phyloP scores from a whole-genome alignment of 108 stramenopile genomes.

The Cafeteria roenbergensis region DNA sequence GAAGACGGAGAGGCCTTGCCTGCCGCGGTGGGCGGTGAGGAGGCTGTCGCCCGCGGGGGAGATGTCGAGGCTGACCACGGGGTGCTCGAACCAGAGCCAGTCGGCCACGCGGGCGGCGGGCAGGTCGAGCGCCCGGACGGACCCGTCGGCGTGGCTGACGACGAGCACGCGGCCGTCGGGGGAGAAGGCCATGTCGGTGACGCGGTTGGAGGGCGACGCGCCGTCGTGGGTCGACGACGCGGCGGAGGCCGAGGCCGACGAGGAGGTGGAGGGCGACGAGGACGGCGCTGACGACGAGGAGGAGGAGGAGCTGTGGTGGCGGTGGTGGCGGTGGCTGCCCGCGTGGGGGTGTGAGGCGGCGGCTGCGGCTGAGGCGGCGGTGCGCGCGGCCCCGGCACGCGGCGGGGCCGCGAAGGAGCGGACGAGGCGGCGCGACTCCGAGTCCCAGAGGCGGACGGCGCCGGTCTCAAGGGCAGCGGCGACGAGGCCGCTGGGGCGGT shows the following conservation, averaged over 20 bases:
- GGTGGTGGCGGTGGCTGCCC: no score
- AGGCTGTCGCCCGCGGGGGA: constrained; percentile 91
- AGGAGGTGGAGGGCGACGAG: constrained; percentile 4
- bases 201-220: constrained; percentile 59
- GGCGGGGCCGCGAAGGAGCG: constrained; percentile 31
- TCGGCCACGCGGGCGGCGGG: constrained; percentile 80
- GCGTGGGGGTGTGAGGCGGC: no score
- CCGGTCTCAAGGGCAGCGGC: constrained; percentile 29
- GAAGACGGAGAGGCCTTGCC: constrained; percentile 73
- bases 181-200: constrained; percentile 70
- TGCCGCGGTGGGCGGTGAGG: constrained; percentile 67
- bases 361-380: no score
- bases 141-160: constrained; percentile 62
- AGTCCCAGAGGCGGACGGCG: constrained; percentile 27
- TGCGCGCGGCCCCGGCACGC: no score
- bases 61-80: constrained; percentile 60
- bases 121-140: constrained; percentile 81
- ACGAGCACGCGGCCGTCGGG: constrained; percentile 73
- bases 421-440: constrained; percentile 23
- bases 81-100: constrained; percentile 70
- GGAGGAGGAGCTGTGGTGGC: no score
- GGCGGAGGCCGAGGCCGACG: no score
- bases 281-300: no score
- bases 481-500: constrained; percentile 31
- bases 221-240: constrained; percentile 20